A percentile compares a stretch with the other conserved stretches of the same genome.
phyloP scores from a whole-genome alignment of 1,139 yeast genomes.

The Spencermartinsiella ligniputridi region DNA sequence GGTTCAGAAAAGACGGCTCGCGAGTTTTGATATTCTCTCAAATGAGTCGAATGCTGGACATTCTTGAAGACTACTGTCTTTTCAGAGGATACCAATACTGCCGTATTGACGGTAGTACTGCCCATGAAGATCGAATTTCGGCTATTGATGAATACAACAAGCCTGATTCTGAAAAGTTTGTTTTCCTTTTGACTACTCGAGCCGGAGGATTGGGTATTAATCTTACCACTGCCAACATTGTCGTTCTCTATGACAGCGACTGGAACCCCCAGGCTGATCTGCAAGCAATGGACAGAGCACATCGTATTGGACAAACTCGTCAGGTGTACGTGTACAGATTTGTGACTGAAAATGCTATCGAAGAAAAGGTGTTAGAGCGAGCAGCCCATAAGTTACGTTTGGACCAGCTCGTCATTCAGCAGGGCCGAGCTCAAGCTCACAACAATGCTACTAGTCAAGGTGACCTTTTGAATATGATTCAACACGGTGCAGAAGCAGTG shows the following conservation, averaged over 20 bases:
- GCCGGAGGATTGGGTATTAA: conserved; percentile 99
- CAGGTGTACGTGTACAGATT: conserved; percentile 90
- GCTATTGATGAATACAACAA: conserved; percentile 91
- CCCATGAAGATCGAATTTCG: conserved; percentile 85
- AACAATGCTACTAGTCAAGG: conserved; percentile 64
- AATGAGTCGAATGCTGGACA: conserved; percentile 89
- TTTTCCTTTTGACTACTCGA: conserved; percentile 86
- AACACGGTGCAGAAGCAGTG: conserved; percentile 91
- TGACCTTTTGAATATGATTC: conserved; percentile 90
- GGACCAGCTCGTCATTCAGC: conserved; percentile 95
- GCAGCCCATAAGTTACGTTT: conserved; percentile 91
- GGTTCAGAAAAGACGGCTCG: conserved; percentile 73
- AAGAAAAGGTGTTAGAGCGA: conserved; percentile 90
- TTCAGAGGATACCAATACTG: conserved; percentile 82
- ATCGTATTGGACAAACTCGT: conserved; percentile 94
- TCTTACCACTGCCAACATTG: conserved; percentile 88
- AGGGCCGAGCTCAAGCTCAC: conserved; percentile 57
- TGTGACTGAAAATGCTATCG: conserved; percentile 94
- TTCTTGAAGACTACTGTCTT: conserved; percentile 85
- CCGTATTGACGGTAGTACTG: conserved; percentile 92
- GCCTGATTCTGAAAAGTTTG: conserved; percentile 76
- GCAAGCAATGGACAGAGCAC: conserved; percentile 99
- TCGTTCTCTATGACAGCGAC: conserved; percentile 86
- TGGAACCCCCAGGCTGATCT: conserved; percentile 99
- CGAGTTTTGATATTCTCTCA: conserved; percentile 90